A percentile compares a stretch with the other conserved stretches of the same genome.
Evolutionary conservation across 1,284 basidiomycete genomes (phyloP).

Genomic region (Moniliophthora roreri): DNA sequence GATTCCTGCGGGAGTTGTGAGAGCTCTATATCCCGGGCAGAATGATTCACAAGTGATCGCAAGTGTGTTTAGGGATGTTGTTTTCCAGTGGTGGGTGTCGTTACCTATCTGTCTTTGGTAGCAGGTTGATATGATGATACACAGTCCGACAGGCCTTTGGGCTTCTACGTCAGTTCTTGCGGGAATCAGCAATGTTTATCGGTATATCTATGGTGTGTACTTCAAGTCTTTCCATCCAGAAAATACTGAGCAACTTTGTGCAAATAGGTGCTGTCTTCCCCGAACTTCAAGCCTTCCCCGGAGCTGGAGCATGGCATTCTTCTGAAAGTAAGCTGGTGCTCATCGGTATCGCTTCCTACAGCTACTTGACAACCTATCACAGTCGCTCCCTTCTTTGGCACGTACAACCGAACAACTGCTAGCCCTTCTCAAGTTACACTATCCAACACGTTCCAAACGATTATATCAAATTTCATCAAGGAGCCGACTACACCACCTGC

Average conservation of each 20-base stretch:
- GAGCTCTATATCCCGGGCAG: neutral
- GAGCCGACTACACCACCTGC: slow-evolving; percentile 19
- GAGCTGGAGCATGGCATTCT: slow-evolving; percentile 18
- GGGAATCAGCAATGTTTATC: slow-evolving; percentile 15
- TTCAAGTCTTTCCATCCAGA: too few relatives aligned
- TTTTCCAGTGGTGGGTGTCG: too few relatives aligned
- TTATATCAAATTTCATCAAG: slow-evolving; percentile 19
- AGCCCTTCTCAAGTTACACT: slow-evolving; percentile 13
- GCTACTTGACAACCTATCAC: neutral
- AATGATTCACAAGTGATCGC: neutral
- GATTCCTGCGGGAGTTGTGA: neutral
- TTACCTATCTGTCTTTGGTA: too few relatives aligned
- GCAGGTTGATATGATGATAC: neutral
- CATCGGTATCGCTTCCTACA: neutral
- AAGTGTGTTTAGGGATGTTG: too few relatives aligned
- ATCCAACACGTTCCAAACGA: slow-evolving; percentile 19
- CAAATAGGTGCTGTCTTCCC: slow-evolving; percentile 17
- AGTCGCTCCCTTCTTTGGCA: slow-evolving; percentile 20
- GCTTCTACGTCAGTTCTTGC: slow-evolving; percentile 12
- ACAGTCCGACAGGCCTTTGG: slow-evolving; percentile 19
- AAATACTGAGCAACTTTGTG: neutral
- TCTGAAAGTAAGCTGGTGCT: slow-evolving; percentile 13
- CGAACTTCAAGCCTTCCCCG: slow-evolving; percentile 16
- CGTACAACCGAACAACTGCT: slow-evolving; percentile 15
- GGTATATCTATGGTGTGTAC: slow-evolving; percentile 16